Evolutionary conservation across 371 early-diverging fungal genomes (phyloP), one percentile per base, ranked within the genome.

Genomic region (Circinella umbellata): DNA sequence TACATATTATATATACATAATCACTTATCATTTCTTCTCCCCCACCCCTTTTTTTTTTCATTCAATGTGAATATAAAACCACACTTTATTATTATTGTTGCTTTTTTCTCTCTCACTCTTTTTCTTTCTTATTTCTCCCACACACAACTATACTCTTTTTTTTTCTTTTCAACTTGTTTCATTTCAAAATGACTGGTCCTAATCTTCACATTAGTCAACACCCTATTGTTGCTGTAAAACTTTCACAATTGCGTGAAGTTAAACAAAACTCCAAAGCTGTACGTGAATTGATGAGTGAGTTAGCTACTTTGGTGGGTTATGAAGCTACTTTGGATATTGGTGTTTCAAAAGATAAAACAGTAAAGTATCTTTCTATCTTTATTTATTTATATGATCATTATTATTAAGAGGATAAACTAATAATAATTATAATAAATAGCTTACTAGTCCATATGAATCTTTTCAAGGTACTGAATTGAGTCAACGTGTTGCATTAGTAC

Each of bases 401-500:
- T 51, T 9, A 11, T 9, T 42, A 42, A 6, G 11, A 11, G 3
- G 6, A 42, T 42, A 42, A 6, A 42, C 42, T 42, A 42, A 42
- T 11, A 42, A 6, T 9, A 42, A 42, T 42, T 37, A 46, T 61
- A 39, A 51, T 51, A 51, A 51, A 17, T 62, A 89, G 87, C 72
- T 80, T 36, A 66, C 73, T 62, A 80, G 78, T 62, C 88, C 89
- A 39, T 75, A 83, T 61, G 87, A 81, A 17, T 39, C 77, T 3
- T 94, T 81, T 80, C 65, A 75, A 55, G 87, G 80, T 0, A 69
- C 73, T 9, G 80, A 85, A 38, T 61, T 95, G 11, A 82, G 76
- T 48, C 80, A 85, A 27, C 79, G 72, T 46, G 80, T 93, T 27
- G 96, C 87, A 0, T 81, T 95, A 13, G 88, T 95, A n/a, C 96